Evolutionary conservation across 1,284 basidiomycete genomes (phyloP).

Genomic region (Singerocomus inundabilis): DNA sequence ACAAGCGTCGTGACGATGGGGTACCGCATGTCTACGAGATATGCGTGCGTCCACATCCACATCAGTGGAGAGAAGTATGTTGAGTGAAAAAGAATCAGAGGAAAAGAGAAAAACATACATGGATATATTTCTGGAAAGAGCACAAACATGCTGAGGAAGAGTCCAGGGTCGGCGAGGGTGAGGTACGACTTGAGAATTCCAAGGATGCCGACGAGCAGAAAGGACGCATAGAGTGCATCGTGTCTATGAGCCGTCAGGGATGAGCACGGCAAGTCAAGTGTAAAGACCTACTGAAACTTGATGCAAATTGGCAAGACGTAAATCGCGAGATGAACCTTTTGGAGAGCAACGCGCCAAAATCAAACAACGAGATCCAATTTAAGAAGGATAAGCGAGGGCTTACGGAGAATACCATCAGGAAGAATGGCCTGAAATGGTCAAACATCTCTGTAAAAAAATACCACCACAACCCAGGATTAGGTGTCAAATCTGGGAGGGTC

Average conservation of each 20-base stretch:
- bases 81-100: not conserved
- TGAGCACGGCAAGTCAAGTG: not conserved
- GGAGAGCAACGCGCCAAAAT: slow-evolving; percentile 12
- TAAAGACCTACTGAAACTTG: slow-evolving; percentile 69
- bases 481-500: slow-evolving; percentile 82
- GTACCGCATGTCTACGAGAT: slow-evolving; percentile 72
- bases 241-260: slow-evolving; percentile 46
- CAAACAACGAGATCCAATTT: not conserved
- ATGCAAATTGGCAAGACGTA: slow-evolving; percentile 86
- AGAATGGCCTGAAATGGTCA: slow-evolving; percentile 95
- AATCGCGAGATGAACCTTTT: slow-evolving; percentile 79
- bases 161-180: slow-evolving; percentile 82
- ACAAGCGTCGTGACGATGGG: slow-evolving; percentile 85
- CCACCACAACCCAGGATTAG: slow-evolving; percentile 96
- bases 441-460: slow-evolving; percentile 99
- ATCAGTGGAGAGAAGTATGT: slow-evolving; percentile 38
- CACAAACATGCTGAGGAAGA: slow-evolving; percentile 79
- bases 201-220: slow-evolving; percentile 76
- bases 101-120: slow-evolving; percentile 50
- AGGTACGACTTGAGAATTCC: slow-evolving; percentile 93
- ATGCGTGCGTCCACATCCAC: slow-evolving; percentile 45
- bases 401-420: slow-evolving; percentile 94
- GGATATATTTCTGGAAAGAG: slow-evolving; percentile 84
- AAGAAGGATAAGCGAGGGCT: slow-evolving; percentile 24
- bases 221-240: slow-evolving; percentile 81